Conservation (phyloP, 805 yeast genomes). For the Vanderwaltozyma polyspora region DNA sequence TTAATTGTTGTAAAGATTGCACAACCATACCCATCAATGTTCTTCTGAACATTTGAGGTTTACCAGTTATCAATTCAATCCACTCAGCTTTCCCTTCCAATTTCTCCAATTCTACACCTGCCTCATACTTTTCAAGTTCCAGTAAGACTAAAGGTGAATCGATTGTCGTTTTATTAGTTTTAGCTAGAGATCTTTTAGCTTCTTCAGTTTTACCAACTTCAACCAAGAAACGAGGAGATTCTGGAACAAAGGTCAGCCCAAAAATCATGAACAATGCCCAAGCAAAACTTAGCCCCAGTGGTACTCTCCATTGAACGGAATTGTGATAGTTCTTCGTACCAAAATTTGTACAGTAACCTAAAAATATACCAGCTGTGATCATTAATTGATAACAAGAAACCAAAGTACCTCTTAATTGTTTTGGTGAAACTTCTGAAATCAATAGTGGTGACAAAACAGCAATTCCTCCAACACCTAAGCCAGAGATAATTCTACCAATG, state of each 20-base stretch:
- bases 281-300: constrained; percentile 47
- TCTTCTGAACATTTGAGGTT: constrained; percentile 45
- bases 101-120: constrained; percentile 48
- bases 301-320: constrained; percentile 67
- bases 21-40: constrained; percentile 43
- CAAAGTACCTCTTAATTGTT: constrained; percentile 54
- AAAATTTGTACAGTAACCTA: constrained; percentile 65
- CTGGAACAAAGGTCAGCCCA: constrained; percentile 49
- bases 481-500: constrained; percentile 60
- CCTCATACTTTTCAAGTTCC: constrained; percentile 49
- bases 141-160: constrained; percentile 45
- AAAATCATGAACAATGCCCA: constrained; percentile 35
- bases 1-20: constrained; percentile 60
- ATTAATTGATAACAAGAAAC: constrained; percentile 65
- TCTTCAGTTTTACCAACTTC: constrained; percentile 47
- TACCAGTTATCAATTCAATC: constrained; percentile 55
- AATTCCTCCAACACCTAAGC: constrained; percentile 68
- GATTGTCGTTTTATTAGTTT: constrained; percentile 41
- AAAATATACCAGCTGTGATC: constrained; percentile 65
- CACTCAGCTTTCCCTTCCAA: constrained; percentile 57
- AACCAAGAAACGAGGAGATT: constrained; percentile 62
- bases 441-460: constrained; percentile 68
- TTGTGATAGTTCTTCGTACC: constrained; percentile 35
- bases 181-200: constrained; percentile 49
- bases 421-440: constrained; percentile 36